A percentile compares a stretch with the other conserved stretches of the same genome.
Evolutionary conservation across 345 rosid species (phyloP).

Genomic region (Barbarea vulgaris): DNA sequence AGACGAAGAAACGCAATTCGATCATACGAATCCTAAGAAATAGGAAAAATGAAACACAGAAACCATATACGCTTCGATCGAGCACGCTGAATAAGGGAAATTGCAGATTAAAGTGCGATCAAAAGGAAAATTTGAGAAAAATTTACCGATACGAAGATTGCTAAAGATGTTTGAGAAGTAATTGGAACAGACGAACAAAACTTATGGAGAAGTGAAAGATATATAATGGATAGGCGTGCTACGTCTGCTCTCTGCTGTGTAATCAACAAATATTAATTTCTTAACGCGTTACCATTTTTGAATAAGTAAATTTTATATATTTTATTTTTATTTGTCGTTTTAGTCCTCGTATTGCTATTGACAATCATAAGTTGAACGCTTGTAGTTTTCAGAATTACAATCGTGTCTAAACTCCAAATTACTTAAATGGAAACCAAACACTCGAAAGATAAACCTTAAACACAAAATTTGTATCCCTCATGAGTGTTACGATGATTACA

Average conservation of each 20-base stretch:
- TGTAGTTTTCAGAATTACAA: background rate
- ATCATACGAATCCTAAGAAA: background rate
- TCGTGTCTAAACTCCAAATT: background rate
- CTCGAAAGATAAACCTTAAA: background rate
- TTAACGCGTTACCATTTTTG: constrained; percentile 39
- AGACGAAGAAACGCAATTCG: background rate
- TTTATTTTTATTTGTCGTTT: background rate
- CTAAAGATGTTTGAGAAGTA: constrained; percentile 1
- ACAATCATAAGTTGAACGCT: background rate
- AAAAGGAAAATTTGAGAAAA: background rate
- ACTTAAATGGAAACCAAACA: background rate
- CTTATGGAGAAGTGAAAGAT: background rate
- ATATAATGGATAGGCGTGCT: constrained; percentile 28
- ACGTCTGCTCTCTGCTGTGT: constrained; percentile 1
- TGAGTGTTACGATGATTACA: background rate
- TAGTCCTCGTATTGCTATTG: background rate
- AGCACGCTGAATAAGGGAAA: background rate
- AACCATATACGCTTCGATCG: background rate
- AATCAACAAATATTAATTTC: background rate
- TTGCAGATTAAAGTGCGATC: background rate
- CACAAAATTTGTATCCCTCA: fast-evolving
- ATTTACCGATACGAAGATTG: constrained; percentile 31
- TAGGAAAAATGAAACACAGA: background rate
- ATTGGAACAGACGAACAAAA: background rate
- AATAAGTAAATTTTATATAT: constrained; percentile 5